Evolutionary conservation across 2,329 filamentous ascomycete species (phyloP).

Genomic region (Colletotrichum sp.): DNA sequence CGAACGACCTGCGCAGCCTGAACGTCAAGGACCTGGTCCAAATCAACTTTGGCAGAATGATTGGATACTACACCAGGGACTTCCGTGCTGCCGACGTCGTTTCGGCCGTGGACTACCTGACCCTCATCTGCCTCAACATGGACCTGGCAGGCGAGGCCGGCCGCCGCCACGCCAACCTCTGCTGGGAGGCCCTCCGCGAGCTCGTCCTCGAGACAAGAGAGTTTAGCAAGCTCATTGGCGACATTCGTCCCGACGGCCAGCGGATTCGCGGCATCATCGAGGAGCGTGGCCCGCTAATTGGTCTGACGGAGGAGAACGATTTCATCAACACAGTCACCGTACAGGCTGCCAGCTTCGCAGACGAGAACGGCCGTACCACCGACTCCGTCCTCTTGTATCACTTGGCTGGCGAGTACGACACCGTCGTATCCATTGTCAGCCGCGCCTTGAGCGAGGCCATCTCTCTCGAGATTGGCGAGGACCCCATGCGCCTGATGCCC

Average conservation of each 20-base stretch:
- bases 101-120: slow-evolving; percentile 91
- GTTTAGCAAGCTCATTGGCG: slow-evolving; percentile 91
- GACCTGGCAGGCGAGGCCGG: slow-evolving; percentile 79
- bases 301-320: slow-evolving; percentile 78
- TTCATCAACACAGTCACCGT: slow-evolving; percentile 92
- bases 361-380: slow-evolving; percentile 91
- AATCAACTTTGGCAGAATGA: slow-evolving; percentile 91
- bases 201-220: slow-evolving; percentile 96
- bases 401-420: slow-evolving; percentile 93
- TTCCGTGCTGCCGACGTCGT: slow-evolving; percentile 91
- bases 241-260: slow-evolving; percentile 84
- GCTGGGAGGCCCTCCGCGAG: slow-evolving; percentile 91
- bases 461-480: slow-evolving; percentile 83
- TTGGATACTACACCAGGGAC: slow-evolving; percentile 94
- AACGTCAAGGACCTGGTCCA: slow-evolving; percentile 76
- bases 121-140: slow-evolving; percentile 88
- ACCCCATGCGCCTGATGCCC: slow-evolving; percentile 78
- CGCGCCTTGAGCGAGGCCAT: slow-evolving; percentile 89
- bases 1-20: slow-evolving; percentile 71
- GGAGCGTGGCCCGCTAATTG: slow-evolving; percentile 81
- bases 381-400: slow-evolving; percentile 96
- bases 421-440: slow-evolving; percentile 89
- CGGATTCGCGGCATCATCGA: slow-evolving; percentile 89
- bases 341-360: slow-evolving; percentile 89
- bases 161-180: slow-evolving; percentile 78